phyloP scores from a whole-genome alignment of 352 stramenopile genomes.

The Pythium aquatile region DNA sequence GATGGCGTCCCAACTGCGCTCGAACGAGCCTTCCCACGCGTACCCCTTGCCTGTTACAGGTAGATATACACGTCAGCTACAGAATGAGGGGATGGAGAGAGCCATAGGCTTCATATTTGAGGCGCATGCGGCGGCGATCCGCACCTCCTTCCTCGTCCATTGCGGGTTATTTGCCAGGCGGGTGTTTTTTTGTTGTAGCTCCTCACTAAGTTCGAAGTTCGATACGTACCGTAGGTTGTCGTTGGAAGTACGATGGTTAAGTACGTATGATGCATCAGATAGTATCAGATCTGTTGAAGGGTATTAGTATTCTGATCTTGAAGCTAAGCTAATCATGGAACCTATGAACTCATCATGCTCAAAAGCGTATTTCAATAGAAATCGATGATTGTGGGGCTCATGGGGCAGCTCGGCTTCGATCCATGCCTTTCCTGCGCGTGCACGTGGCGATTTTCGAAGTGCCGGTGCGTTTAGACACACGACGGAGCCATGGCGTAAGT shows the following conservation, averaged over 20 bases:
- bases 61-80: conserved; percentile 9
- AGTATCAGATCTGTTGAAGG: no score
- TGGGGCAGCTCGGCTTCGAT: no score
- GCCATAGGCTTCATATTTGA: background rate
- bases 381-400: no score
- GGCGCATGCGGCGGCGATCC: background rate
- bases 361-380: no score
- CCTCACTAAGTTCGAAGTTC: background rate
- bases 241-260: background rate
- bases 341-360: no score
- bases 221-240: background rate
- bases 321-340: no score
- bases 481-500: background rate
- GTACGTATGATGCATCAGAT: background rate
- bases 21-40: conserved; percentile 80
- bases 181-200: background rate
- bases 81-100: background rate
- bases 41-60: conserved; percentile 47
- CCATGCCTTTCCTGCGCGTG: no score
- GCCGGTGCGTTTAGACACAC: background rate
- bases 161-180: conserved; percentile 1
- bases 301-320: background rate
- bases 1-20: conserved; percentile 86
- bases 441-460: no score
- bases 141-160: conserved; percentile 28